Evolutionary conservation across 2,329 filamentous ascomycete species (phyloP), one percentile per base, ranked within the genome.

Genomic region (Ophiocordyceps camponoti-saundersi): DNA sequence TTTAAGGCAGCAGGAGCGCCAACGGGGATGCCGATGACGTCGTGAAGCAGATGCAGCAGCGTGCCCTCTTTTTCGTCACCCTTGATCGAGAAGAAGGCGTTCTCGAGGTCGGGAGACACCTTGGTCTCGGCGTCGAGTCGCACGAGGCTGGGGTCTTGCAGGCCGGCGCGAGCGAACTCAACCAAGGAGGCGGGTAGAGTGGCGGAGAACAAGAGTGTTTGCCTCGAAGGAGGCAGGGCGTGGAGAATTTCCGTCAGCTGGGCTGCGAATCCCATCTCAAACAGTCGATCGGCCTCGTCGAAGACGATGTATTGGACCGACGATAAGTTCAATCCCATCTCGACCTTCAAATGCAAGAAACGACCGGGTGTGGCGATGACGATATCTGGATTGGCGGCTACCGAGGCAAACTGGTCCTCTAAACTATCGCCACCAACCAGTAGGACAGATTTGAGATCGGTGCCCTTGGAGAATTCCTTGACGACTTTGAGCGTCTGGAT

Each of bases 201-300:
- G 0, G 92, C 92, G 32, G 92, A 98, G 63, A 98, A 98, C 2
- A 98, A 72, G 8, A 96, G 68, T 3, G 89, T 98, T 60, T 98
- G 92, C 49, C 93, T 76, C 22, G 81, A 84, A 0, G 77, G 69
- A 1, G 93, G 92, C 16, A 98, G 69, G 0, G 88, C 85, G 58
- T 95, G 80, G 46, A 98, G 68, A 69, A 96, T 96, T 61, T 98
- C 92, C 1, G 85, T 83, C 54, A 98, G 70, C 59, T 98, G 92
- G 3, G 85, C 80, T 5, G 89, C 88, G 60, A 98, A 98, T 55
- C 92, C 93, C 90, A 98, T 95, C 61, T 98, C 92, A 63, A 98
- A 98, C 20, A 98, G 71, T 47, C 92, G 78, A 71, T 98, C 92
- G 1, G 92, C 92, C 63, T 98, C 92, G 60, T 98, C 92, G 53